Conservation (phyloP, 2,329 filamentous ascomycete species). For the Pyrenochaeta sp. region DNA sequence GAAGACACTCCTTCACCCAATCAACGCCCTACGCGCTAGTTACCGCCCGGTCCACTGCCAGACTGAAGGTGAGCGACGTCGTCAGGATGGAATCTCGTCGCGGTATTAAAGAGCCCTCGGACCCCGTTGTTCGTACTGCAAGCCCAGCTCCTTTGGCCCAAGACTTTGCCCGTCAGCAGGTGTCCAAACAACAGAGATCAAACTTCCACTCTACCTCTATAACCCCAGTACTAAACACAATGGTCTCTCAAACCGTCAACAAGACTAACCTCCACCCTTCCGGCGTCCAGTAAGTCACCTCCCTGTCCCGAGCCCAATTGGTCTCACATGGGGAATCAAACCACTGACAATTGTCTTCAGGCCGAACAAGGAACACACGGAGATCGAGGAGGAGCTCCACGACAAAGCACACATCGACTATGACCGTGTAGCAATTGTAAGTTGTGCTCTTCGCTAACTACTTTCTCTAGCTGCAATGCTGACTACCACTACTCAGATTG, state of each 20-base stretch:
- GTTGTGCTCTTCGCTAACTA: constrained; percentile 45
- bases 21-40: constrained; percentile 30
- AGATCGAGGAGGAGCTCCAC: constrained; percentile 97
- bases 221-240: constrained; percentile 47
- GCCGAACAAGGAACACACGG: constrained; percentile 87
- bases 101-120: constrained; percentile 47
- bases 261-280: constrained; percentile 90
- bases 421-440: constrained; percentile 95
- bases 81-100: constrained; percentile 40
- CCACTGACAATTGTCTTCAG: constrained; percentile 57
- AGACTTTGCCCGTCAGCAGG: constrained; percentile 66
- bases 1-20: constrained; percentile 29
- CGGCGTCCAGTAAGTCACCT: constrained; percentile 80
- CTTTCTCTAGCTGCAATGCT: constrained; percentile 11
- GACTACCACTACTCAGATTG: constrained; percentile 59
- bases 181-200: constrained; percentile 65
- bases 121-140: constrained; percentile 47
- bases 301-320: constrained; percentile 9
- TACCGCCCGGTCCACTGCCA: constrained; percentile 34
- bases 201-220: constrained; percentile 68
- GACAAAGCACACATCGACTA: constrained; percentile 99
- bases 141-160: constrained; percentile 59
- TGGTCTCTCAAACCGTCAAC: constrained; percentile 72
- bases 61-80: constrained; percentile 32
- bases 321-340: neutral